Evolutionary conservation across 495 filamentous ascomycete genomes (phyloP).

Genomic region (Penicillium angulare): DNA sequence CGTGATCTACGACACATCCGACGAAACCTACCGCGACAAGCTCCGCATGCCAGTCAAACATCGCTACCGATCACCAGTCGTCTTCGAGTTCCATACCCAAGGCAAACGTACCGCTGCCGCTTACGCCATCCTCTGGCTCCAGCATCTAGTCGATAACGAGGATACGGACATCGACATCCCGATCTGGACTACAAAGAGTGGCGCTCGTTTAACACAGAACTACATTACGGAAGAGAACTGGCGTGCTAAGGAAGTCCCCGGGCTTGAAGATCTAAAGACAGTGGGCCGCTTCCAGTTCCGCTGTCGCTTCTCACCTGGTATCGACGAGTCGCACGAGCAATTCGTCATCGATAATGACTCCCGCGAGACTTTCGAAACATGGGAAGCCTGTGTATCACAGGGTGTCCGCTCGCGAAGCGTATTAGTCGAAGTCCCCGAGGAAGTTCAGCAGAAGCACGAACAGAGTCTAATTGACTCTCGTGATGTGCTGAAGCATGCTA

Average conservation of each 20-base stretch:
- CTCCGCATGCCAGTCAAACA: conserved; percentile 84
- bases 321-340: conserved; percentile 77
- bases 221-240: conserved; percentile 76
- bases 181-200: conserved; percentile 77
- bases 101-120: conserved; percentile 67
- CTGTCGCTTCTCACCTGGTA: conserved; percentile 82
- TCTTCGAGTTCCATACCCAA: conserved; percentile 77
- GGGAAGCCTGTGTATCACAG: conserved; percentile 86
- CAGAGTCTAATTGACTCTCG: conserved; percentile 71
- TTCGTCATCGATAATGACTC: conserved; percentile 87
- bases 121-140: conserved; percentile 82
- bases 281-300: conserved; percentile 78
- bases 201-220: conserved; percentile 78
- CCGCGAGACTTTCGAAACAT: conserved; percentile 89
- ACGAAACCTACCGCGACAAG: conserved; percentile 50
- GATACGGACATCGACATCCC: conserved; percentile 75
- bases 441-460: conserved; percentile 72
- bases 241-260: conserved; percentile 56
- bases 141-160: conserved; percentile 77
- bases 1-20: conserved; percentile 66
- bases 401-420: conserved; percentile 73
- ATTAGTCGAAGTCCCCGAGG: conserved; percentile 61
- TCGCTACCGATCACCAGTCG: conserved; percentile 81
- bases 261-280: conserved; percentile 68
- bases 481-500: conserved; percentile 70